Evolutionary conservation across 2,329 filamentous ascomycete species (phyloP).

Genomic region (Paracoccidioides brasiliensis): DNA sequence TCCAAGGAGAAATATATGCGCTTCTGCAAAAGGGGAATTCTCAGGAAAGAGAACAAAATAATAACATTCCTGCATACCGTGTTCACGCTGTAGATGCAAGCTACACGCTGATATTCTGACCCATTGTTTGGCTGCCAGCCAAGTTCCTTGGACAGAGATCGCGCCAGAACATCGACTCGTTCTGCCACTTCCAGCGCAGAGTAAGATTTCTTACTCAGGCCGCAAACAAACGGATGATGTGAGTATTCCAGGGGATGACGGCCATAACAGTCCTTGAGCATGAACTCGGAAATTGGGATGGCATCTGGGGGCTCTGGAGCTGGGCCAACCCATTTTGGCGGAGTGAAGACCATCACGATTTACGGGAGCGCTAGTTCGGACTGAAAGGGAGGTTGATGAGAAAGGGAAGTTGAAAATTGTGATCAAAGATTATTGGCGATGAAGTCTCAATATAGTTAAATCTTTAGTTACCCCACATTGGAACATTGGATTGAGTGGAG

Average conservation of each 20-base stretch:
- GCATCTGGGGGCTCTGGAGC: constrained; percentile 54
- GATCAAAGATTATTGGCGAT: not conserved
- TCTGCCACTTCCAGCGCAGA: constrained; percentile 49
- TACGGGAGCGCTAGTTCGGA: too few relatives aligned
- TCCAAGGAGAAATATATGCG: not conserved
- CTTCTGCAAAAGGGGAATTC: not conserved
- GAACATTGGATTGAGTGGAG: too few relatives aligned
- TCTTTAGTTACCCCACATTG: too few relatives aligned
- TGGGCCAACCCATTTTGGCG: constrained; percentile 27
- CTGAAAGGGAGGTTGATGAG: not conserved
- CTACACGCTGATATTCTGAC: constrained; percentile 69
- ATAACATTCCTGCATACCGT: constrained; percentile 41
- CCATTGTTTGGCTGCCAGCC: constrained; percentile 57
- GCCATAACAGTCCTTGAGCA: constrained; percentile 59
- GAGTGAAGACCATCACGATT: constrained; percentile 33
- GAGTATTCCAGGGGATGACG: constrained; percentile 51
- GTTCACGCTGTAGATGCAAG: constrained; percentile 66
- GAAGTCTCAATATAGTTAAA: too few relatives aligned
- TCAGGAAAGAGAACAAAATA: not conserved
- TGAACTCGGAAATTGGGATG: constrained; percentile 62
- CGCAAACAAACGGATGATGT: constrained; percentile 62
- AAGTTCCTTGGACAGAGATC: constrained; percentile 56
- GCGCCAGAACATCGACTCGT: constrained; percentile 53
- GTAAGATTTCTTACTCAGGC: constrained; percentile 56
- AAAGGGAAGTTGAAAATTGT: not conserved